Percentiles rank a stretch among this genome's conserved stretches.
Conservation (phyloP, 2,329 filamentous ascomycete species). For the Trichoderma lentiforme region DNA sequence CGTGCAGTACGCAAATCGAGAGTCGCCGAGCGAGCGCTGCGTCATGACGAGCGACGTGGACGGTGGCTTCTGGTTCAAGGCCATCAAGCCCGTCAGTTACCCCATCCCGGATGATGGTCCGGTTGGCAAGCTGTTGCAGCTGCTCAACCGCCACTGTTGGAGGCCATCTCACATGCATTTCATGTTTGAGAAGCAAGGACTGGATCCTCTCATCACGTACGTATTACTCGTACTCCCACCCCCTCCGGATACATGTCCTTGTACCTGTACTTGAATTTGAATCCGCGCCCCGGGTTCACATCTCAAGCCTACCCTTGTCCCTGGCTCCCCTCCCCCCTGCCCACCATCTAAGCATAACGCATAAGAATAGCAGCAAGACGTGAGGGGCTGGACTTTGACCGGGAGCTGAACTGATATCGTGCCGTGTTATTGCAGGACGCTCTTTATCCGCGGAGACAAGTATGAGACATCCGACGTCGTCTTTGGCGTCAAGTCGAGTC, state of each 20-base stretch:
- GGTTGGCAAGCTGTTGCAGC: slow-evolving; percentile 66
- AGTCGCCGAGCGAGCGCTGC: slow-evolving; percentile 36
- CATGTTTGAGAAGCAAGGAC: slow-evolving; percentile 79
- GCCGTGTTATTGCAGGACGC: slow-evolving; percentile 48
- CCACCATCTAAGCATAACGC: neutral
- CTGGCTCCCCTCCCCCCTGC: neutral
- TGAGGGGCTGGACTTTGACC: neutral
- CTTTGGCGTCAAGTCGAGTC: slow-evolving; percentile 79
- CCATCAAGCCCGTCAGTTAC: slow-evolving; percentile 80
- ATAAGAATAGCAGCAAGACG: neutral
- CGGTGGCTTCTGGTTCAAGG: slow-evolving; percentile 68
- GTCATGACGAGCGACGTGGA: slow-evolving; percentile 29
- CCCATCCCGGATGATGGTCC: slow-evolving; percentile 82
- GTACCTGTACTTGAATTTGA: neutral
- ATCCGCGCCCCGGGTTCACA: neutral
- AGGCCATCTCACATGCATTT: slow-evolving; percentile 80
- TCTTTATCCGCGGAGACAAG: slow-evolving; percentile 74
- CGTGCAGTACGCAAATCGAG: slow-evolving; percentile 62
- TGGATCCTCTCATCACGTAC: slow-evolving; percentile 79
- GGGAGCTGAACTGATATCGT: neutral
- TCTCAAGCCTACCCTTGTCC: neutral
- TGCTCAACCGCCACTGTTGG: slow-evolving; percentile 70
- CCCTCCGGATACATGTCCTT: neutral
- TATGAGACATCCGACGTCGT: slow-evolving; percentile 83
- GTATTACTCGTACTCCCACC: slow-evolving; percentile 43